Percentiles rank a stretch among this genome's conserved stretches.
These are phyloP conservation scores for Sideroxylon spinosum DNA, from an alignment of 179 eudicot genomes.

Conservation along the genomic window DNA sequence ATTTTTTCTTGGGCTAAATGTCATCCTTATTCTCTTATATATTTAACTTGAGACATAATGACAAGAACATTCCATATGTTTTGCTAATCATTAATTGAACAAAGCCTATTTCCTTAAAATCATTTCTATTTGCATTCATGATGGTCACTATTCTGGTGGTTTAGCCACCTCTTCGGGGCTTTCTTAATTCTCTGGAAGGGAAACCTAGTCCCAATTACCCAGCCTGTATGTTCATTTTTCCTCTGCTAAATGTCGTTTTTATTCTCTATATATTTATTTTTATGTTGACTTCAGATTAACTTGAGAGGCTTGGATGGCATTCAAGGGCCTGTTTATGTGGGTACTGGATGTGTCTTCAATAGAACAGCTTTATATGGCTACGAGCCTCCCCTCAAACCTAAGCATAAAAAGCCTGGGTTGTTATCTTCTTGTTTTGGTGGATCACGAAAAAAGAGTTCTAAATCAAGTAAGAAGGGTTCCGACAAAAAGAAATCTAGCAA, in stretches of 20 bases:
- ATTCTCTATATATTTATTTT: not conserved
- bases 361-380: constrained; percentile 78
- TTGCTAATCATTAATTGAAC: not conserved
- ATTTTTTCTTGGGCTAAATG: not conserved
- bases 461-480: constrained; percentile 54
- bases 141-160: constrained; percentile 2
- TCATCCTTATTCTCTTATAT: not conserved
- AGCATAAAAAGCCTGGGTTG: constrained; percentile 49
- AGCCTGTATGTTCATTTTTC: not conserved
- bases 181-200: not conserved
- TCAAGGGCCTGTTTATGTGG: constrained; percentile 84
- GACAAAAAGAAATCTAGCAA: constrained; percentile 71
- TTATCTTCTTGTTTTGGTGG: constrained; percentile 51
- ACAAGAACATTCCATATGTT: too few relatives aligned
- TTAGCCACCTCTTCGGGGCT: not conserved
- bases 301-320: constrained; percentile 85
- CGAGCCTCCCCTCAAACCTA: constrained; percentile 74
- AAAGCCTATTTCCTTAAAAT: not conserved
- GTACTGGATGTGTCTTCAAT: constrained; percentile 84
- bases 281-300: constrained; percentile 49
- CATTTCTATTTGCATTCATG: too few relatives aligned
- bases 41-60: too few relatives aligned
- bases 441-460: constrained; percentile 45
- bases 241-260: not conserved
- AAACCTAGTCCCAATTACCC: constrained; percentile 6